Percentiles rank a stretch among this genome's conserved stretches.
Conservation (phyloP, 768 basidiomycete species). For the Saitozyma podzolica region DNA sequence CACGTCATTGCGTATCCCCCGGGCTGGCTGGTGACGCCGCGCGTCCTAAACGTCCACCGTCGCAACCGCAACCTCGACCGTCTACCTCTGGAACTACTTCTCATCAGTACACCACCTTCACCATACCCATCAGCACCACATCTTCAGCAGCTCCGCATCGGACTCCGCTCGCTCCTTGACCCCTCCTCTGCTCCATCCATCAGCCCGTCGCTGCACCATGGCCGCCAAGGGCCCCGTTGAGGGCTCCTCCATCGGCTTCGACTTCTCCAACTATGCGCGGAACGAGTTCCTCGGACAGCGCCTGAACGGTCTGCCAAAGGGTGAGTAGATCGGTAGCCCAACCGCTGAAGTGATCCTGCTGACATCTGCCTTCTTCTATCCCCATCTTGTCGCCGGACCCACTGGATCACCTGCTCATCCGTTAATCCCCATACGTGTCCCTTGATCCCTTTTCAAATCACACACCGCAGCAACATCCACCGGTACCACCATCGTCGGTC, state of each 20-base stretch:
- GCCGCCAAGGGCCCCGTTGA: conserved; percentile 21
- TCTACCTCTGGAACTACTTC: no score
- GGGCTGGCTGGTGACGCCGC: background rate
- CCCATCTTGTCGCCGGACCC: background rate
- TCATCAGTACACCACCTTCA: background rate
- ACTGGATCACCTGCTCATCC: background rate
- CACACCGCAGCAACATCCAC: conserved; percentile 53
- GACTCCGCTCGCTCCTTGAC: no score
- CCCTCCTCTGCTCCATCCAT: no score
- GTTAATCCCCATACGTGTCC: no score
- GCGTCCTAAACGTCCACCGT: background rate
- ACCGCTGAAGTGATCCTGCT: background rate
- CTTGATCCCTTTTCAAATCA: no score
- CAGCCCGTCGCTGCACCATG: conserved; percentile 19
- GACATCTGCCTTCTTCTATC: background rate
- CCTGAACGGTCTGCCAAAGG: conserved; percentile 47
- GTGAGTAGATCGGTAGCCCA: conserved; percentile 20
- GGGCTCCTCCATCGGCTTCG: conserved; percentile 44
- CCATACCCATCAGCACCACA: no score
- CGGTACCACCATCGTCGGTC: conserved; percentile 97
- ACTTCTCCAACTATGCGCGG: conserved; percentile 52
- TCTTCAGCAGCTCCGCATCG: no score
- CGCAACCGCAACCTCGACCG: background rate
- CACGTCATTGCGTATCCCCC: background rate
- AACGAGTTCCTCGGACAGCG: conserved; percentile 49